phyloP scores from a whole-genome alignment of 2,329 filamentous ascomycete genomes.

The Fusarium torulosum region DNA sequence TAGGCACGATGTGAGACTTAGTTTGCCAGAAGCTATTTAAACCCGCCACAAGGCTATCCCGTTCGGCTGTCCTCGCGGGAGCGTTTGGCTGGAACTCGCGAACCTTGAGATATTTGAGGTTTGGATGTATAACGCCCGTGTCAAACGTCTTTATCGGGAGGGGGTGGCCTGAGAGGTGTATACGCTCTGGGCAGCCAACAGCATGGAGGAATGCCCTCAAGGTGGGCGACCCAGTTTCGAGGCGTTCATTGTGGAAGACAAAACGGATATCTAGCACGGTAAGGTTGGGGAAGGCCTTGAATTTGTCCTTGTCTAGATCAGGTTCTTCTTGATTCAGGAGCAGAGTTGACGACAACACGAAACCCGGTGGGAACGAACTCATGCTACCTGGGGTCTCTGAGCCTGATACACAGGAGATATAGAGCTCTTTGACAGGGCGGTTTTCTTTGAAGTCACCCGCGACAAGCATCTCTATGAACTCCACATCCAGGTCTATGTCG shows the following conservation, averaged over 20 bases:
- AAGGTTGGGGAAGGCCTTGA: slow-evolving; percentile 30
- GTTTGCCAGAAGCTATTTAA: slow-evolving; percentile 26
- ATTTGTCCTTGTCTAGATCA: slow-evolving; percentile 24
- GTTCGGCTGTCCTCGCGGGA: not conserved
- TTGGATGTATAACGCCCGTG: slow-evolving; percentile 13
- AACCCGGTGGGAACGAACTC: slow-evolving; percentile 1
- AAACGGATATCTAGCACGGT: slow-evolving; percentile 11
- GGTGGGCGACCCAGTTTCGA: slow-evolving; percentile 11
- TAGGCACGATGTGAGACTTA: slow-evolving; percentile 14
- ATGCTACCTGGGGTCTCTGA: slow-evolving; percentile 6
- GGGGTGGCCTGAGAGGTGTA: slow-evolving; percentile 15
- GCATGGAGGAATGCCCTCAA: slow-evolving; percentile 28
- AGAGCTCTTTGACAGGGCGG: slow-evolving; percentile 22
- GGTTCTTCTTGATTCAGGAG: slow-evolving; percentile 3
- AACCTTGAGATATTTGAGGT: slow-evolving; percentile 23
- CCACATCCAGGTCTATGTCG: slow-evolving; percentile 25
- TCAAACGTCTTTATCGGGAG: not conserved
- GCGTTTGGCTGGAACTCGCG: slow-evolving; percentile 3
- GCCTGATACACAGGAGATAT: slow-evolving; percentile 12
- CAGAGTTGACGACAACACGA: slow-evolving; percentile 1
- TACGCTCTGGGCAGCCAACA: slow-evolving; percentile 23
- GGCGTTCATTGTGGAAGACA: slow-evolving; percentile 2
- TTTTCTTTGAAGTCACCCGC: slow-evolving; percentile 20
- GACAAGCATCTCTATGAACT: slow-evolving; percentile 23
- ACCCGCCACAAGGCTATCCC: slow-evolving; percentile 1